These are phyloP conservation scores for Neurospora sp. DNA, from an alignment of 2,329 filamentous ascomycete genomes.

Conservation along the genomic window DNA sequence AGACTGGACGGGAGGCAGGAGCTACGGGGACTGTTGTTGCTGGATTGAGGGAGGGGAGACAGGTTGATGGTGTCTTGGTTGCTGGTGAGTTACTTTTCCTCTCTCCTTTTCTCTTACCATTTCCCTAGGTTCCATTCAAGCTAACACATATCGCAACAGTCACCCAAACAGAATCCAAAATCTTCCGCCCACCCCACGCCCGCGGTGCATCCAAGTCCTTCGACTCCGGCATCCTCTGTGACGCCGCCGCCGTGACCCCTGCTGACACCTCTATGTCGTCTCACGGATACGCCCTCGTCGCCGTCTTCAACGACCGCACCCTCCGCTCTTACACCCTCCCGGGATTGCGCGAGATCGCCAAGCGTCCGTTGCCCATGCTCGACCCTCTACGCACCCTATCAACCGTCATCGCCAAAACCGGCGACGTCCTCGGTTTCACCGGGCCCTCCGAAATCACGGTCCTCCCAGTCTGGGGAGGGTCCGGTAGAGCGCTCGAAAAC, in stretches of 20 bases:
- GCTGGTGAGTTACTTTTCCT: conserved; percentile 42
- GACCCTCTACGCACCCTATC: conserved; percentile 64
- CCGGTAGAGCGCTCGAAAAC: conserved; percentile 52
- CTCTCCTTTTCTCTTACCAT: neutral
- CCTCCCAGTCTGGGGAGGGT: conserved; percentile 69
- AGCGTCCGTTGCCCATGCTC: conserved; percentile 54
- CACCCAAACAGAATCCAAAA: conserved; percentile 63
- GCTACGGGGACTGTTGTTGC: conserved; percentile 69
- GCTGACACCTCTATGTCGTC: conserved; percentile 64
- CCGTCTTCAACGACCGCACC: conserved; percentile 73
- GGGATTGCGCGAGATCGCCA: conserved; percentile 72
- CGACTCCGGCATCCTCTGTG: conserved; percentile 65
- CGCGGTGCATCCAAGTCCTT: conserved; percentile 93
- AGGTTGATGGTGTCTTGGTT: conserved; percentile 71
- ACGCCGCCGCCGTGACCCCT: conserved; percentile 70
- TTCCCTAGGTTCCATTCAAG: neutral
- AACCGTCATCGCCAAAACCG: conserved; percentile 62
- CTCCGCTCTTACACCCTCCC: conserved; percentile 81
- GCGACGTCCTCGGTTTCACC: conserved; percentile 79
- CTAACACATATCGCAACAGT: conserved; percentile 31
- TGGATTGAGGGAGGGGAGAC: conserved; percentile 63
- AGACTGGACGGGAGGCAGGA: conserved; percentile 63
- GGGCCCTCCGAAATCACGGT: conserved; percentile 78
- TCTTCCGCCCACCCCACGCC: conserved; percentile 74
- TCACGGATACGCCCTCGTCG: conserved; percentile 69